phyloP scores from a whole-genome alignment of 1,284 basidiomycete genomes.

The Moesziomyces sp. region DNA sequence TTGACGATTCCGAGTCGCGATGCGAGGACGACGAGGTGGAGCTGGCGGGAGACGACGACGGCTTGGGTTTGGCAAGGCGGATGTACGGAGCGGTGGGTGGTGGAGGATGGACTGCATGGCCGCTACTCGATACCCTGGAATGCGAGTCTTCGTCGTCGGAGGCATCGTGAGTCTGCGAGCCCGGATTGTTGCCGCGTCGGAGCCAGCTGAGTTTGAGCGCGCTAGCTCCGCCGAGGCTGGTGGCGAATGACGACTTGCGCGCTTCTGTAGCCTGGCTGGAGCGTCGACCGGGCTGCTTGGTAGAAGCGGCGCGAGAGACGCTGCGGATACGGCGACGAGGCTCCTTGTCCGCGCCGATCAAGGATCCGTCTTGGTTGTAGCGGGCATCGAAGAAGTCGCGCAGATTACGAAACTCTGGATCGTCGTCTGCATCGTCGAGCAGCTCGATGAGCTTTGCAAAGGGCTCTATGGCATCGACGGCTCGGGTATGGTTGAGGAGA shows the following conservation, averaged over 20 bases:
- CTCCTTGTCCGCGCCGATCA: conserved; percentile 34
- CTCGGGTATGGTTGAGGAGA: conserved; percentile 44
- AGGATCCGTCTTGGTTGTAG: conserved; percentile 21
- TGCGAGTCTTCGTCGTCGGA: conserved; percentile 45
- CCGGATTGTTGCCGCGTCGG: conserved; percentile 32
- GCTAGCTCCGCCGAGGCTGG: conserved; percentile 34
- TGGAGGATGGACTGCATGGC: conserved; percentile 13
- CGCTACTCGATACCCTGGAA: conserved; percentile 33
- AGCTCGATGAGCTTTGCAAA: conserved; percentile 53
- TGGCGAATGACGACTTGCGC: conserved; percentile 45
- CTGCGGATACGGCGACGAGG: conserved; percentile 36
- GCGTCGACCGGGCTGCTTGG: conserved; percentile 17
- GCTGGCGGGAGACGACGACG: conserved; percentile 15
- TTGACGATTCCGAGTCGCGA: conserved; percentile 17
- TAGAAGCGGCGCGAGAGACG: conserved; percentile 37
- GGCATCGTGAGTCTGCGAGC: conserved; percentile 23
- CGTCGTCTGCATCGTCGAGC: conserved; percentile 57
- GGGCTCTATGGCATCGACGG: conserved; percentile 41
- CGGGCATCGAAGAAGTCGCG: conserved; percentile 63
- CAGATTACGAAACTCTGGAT: conserved; percentile 56
- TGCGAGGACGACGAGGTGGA: conserved; percentile 15
- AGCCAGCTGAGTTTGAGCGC: conserved; percentile 46
- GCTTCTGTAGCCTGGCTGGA: conserved; percentile 28
- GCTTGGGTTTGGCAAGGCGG: conserved; percentile 25
- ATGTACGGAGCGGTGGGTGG: conserved; percentile 45